A percentile compares a stretch with the other conserved stretches of the same genome.
phyloP scores from a whole-genome alignment of 331 rosid species.

The Pyrus hybrid region DNA sequence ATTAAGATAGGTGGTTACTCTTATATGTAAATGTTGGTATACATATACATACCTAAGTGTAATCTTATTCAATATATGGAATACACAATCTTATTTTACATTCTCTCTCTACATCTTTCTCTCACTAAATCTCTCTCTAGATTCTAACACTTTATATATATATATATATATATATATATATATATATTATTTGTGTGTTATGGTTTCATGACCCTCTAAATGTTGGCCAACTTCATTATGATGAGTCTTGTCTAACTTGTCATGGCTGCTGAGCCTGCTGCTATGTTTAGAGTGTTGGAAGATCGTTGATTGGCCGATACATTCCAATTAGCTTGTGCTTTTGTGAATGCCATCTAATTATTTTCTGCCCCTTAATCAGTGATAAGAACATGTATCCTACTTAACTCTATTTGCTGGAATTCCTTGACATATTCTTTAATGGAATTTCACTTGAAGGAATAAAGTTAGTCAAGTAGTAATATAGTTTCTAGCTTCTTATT shows the following conservation, averaged over 20 bases:
- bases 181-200: too few species aligned
- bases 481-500: neutral
- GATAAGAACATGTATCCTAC: neutral
- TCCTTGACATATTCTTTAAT: neutral
- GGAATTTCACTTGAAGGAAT: neutral
- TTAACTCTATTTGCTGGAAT: neutral
- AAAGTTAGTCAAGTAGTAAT: neutral
- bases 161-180: too few species aligned
- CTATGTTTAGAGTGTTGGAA: neutral
- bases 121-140: too few species aligned
- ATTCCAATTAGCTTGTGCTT: neutral
- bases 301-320: neutral
- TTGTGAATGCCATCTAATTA: conserved; percentile 1
- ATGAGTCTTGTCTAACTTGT: neutral
- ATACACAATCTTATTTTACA: too few species aligned
- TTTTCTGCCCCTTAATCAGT: neutral
- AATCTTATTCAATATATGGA: too few species aligned
- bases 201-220: too few species aligned
- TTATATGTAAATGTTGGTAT: too few species aligned
- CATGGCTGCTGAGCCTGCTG: conserved; percentile 9
- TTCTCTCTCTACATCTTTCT: too few species aligned
- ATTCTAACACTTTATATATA: too few species aligned
- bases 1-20: too few species aligned
- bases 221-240: too few species aligned
- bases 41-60: too few species aligned